Evolutionary conservation across 768 basidiomycete genomes (phyloP).

Genomic region (Phlegmacium glaucopus): DNA sequence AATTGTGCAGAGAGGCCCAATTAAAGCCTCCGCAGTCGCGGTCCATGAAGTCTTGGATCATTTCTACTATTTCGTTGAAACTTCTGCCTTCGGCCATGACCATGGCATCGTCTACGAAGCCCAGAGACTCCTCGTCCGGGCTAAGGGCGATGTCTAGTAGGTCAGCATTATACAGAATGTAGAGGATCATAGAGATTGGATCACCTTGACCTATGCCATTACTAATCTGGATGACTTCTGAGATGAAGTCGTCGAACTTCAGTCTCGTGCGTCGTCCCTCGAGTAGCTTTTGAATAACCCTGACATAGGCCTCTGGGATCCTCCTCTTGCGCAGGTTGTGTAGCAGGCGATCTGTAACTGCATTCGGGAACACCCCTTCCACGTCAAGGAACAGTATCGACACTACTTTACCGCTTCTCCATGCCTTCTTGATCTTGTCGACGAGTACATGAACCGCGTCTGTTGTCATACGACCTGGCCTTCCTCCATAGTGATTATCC

Average conservation of each 20-base stretch:
- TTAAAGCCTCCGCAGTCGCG: too few species aligned
- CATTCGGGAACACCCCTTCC: constrained; percentile 41
- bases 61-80: too few species aligned
- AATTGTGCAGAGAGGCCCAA: too few species aligned
- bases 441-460: constrained; percentile 32
- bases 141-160: constrained; percentile 6
- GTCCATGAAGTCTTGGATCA: too few species aligned
- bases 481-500: constrained; percentile 32
- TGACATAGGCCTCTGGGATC: constrained; percentile 21
- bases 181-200: constrained; percentile 20
- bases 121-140: constrained; percentile 11
- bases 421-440: constrained; percentile 33
- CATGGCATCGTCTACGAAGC: constrained; percentile 27
- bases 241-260: constrained; percentile 16
- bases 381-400: constrained; percentile 39
- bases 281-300: constrained; percentile 12
- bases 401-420: constrained; percentile 30
- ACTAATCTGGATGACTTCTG: constrained; percentile 6
- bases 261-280: constrained; percentile 15
- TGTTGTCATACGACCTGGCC: constrained; percentile 33
- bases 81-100: too few species aligned
- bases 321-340: constrained; percentile 27
- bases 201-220: constrained; percentile 23
- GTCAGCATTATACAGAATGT: constrained; percentile 24
- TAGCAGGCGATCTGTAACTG: constrained; percentile 23